phyloP scores from a whole-genome alignment of 2,329 filamentous ascomycete species.

The Penicillium sp. region DNA sequence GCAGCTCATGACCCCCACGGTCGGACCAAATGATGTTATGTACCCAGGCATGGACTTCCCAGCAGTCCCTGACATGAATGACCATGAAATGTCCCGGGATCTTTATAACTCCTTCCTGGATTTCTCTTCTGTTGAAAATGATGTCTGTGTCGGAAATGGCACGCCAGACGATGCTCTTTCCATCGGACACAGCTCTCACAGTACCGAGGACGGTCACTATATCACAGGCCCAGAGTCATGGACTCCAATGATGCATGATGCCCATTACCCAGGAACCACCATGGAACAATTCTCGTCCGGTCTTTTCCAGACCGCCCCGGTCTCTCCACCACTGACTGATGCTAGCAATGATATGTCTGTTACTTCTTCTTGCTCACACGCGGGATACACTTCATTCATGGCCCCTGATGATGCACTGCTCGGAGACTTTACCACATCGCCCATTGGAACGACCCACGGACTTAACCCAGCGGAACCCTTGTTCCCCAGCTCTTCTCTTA shows the following conservation, averaged over 20 bases:
- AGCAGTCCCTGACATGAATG: conserved; percentile 37
- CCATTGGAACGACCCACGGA: conserved; percentile 32
- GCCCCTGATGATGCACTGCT: conserved; percentile 39
- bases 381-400: conserved; percentile 40
- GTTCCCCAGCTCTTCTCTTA: conserved; percentile 41
- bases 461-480: conserved; percentile 41
- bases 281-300: conserved; percentile 37
- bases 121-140: conserved; percentile 43
- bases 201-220: conserved; percentile 36
- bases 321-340: conserved; percentile 45
- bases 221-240: conserved; percentile 34
- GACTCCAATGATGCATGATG: conserved; percentile 38
- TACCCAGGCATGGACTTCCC: conserved; percentile 42
- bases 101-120: conserved; percentile 42
- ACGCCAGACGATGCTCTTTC: conserved; percentile 40
- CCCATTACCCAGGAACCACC: conserved; percentile 34
- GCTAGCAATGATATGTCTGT: conserved; percentile 42
- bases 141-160: conserved; percentile 35
- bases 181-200: conserved; percentile 38
- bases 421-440: conserved; percentile 36
- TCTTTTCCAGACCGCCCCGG: conserved; percentile 39
- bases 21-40: conserved; percentile 40
- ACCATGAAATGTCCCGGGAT: conserved; percentile 41
- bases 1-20: conserved; percentile 39
- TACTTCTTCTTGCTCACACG: conserved; percentile 40